Conservation (phyloP, 257 asterid genomes). For the Solanum tarapatanum region DNA sequence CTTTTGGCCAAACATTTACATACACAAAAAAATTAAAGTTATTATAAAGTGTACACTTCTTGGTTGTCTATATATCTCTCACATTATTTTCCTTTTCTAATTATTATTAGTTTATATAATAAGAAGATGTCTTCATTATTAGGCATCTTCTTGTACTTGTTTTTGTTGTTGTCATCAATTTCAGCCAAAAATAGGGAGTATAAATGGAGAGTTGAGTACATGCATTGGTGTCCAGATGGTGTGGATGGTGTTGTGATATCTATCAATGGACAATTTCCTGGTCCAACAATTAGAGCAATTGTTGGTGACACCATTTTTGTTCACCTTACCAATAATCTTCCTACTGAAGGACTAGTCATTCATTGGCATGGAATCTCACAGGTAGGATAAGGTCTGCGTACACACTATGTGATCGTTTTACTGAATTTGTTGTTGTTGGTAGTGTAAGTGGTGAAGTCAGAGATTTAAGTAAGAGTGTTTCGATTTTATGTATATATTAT, state of each 20-base stretch:
- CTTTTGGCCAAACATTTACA: background rate
- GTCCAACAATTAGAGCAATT: constrained; percentile 65
- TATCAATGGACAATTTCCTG: constrained; percentile 73
- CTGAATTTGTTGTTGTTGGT: background rate
- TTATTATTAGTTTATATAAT: background rate
- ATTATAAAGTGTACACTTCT: too few relatives aligned
- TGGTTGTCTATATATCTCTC: too few relatives aligned
- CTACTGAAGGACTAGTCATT: constrained; percentile 64
- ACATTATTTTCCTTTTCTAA: too few relatives aligned
- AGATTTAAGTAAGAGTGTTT: background rate
- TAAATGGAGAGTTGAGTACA: constrained; percentile 57
- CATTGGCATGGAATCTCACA: constrained; percentile 93
- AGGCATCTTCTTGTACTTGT: background rate
- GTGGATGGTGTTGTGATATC: constrained; percentile 39
- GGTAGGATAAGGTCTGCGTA: constrained; percentile 12
- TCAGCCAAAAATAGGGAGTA: constrained; percentile 26
- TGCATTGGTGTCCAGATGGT: constrained; percentile 67
- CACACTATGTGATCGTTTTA: too few relatives aligned
- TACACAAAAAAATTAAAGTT: background rate
- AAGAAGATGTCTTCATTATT: background rate
- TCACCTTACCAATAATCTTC: constrained; percentile 54
- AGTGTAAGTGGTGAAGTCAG: background rate
- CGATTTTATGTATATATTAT: background rate
- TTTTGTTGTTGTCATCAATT: background rate
- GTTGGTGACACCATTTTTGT: constrained; percentile 55